Conservation (phyloP, 352 stramenopile genomes). For the Phytophthora fragariaefolia region DNA sequence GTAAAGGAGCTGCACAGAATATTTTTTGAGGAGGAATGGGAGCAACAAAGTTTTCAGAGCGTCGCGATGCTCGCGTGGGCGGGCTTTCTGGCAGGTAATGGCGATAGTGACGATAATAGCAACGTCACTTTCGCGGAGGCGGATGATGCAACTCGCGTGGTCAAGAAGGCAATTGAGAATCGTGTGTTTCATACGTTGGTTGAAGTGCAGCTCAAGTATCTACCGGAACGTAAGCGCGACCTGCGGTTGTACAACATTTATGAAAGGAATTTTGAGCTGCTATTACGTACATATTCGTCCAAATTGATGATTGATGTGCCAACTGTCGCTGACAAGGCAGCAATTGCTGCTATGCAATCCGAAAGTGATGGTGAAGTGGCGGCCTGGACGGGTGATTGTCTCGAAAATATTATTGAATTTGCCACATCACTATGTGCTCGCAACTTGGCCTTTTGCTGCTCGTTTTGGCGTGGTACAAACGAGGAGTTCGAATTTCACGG, state of each 20-base stretch:
- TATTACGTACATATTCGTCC: conserved; percentile 78
- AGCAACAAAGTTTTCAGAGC: conserved; percentile 72
- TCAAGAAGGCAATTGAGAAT: conserved; percentile 75
- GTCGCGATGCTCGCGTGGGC: conserved; percentile 83
- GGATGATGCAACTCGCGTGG: conserved; percentile 54
- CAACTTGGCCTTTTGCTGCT: conserved; percentile 60
- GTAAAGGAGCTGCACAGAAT: conserved; percentile 70
- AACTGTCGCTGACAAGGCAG: conserved; percentile 72
- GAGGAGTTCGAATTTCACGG: conserved; percentile 44
- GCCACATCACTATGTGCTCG: conserved; percentile 65
- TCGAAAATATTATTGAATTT: conserved; percentile 84
- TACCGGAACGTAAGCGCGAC: conserved; percentile 77
- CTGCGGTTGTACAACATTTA: conserved; percentile 75
- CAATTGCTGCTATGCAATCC: conserved; percentile 67
- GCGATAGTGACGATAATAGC: conserved; percentile 37
- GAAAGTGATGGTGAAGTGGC: conserved; percentile 64
- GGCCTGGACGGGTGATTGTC: conserved; percentile 74
- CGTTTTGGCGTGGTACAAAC: conserved; percentile 64
- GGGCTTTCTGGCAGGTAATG: conserved; percentile 58
- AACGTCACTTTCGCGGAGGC: conserved; percentile 64
- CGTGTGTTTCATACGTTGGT: conserved; percentile 74
- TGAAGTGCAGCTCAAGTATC: conserved; percentile 78
- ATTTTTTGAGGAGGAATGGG: conserved; percentile 72
- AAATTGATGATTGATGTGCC: conserved; percentile 84
- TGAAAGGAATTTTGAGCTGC: conserved; percentile 69